These are phyloP conservation scores for Cornus suecica DNA, from an alignment of 148 eudicot species.

Conservation along the genomic window DNA sequence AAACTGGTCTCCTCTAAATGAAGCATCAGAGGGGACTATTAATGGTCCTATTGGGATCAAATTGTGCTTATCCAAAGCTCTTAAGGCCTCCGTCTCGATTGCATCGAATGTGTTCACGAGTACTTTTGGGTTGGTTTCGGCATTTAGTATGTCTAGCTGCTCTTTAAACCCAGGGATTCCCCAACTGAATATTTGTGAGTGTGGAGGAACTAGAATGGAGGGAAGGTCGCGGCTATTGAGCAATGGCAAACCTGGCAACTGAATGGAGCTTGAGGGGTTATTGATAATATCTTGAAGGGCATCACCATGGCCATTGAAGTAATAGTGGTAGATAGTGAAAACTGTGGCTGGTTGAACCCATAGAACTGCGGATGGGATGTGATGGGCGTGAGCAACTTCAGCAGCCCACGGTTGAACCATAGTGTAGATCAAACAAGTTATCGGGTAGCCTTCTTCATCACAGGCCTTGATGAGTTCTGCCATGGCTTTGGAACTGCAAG, in stretches of 20 bases:
- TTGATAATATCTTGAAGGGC: conserved; percentile 17
- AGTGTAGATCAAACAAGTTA: conserved; percentile 39
- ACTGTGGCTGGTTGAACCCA: conserved; percentile 53
- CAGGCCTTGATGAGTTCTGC: conserved; percentile 19
- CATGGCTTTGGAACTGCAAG: conserved; percentile 16
- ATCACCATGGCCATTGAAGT: conserved; percentile 27
- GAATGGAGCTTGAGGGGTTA: conserved; percentile 31
- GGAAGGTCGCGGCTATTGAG: conserved; percentile 35
- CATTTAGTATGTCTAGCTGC: conserved; percentile 22
- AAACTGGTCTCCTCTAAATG: conserved; percentile 18
- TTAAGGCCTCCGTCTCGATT: conserved; percentile 28
- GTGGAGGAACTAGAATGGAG: conserved; percentile 31
- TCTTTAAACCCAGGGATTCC: conserved; percentile 20
- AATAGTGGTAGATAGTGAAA: conserved; percentile 32
- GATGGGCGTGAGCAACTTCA: conserved; percentile 30
- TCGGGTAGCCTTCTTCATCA: conserved; percentile 18
- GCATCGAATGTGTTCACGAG: conserved; percentile 40
- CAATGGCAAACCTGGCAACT: conserved; percentile 39
- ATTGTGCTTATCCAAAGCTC: conserved; percentile 13
- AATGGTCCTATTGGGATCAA: conserved; percentile 30
- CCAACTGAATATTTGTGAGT: conserved; percentile 3
- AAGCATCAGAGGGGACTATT: conserved; percentile 16
- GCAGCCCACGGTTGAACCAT: conserved; percentile 38
- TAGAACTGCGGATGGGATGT: conserved; percentile 31
- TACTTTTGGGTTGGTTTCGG: conserved; percentile 25